Base-by-base conservation (phyloP, 2,329 filamentous ascomycete genomes). In the Knufia fluminis region DNA sequence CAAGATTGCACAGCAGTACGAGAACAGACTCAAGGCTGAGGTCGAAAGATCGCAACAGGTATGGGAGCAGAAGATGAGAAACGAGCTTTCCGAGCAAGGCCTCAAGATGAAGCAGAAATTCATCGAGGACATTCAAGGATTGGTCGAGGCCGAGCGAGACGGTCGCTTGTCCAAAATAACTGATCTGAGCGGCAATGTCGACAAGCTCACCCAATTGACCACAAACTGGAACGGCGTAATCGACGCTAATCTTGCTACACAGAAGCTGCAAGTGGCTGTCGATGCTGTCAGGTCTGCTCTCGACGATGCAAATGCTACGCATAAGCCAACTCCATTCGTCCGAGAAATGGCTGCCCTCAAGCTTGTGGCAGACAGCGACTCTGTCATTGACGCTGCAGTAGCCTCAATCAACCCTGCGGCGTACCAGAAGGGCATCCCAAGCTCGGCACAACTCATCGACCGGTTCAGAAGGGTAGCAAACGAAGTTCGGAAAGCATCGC, bases 251-350 rank as follows among this genome's bases (percentile, higher is more conserved):
- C 79, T 97, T 55, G 85, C 86, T 68, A 96, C 92, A 0, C 92
- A 98, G 69, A 90, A 97, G 70, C 82, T 98, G 23, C 88, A 96
- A 64, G 88, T 98, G 31, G 92, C 92, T 17, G 85, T 97, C 24
- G 92, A 98, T 65, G 88, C 91, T 33, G 89, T 97, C 46, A 85
- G 87, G 57, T 82, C 86, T 51, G 87, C 84, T 45, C 78, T 97
- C 19, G 83, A 89, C 63, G 77, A 83, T 10, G 73, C 81, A 38
- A 77, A 82, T 59, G 52, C 46, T 14, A 55, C 59, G 12, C 51
- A 54, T 12, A 55, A 51, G 17, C 86, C 91, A 17, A 78, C 80
- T 36, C 92, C 92, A 3, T 98, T 98, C 66, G 79, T 95, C 62
- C 82, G 83, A 54, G 92, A 98, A 72, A 81, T 98, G 12, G 87